Evolutionary conservation across 2,329 filamentous ascomycete species (phyloP).

Genomic region (Colletotrichum falcatum): DNA sequence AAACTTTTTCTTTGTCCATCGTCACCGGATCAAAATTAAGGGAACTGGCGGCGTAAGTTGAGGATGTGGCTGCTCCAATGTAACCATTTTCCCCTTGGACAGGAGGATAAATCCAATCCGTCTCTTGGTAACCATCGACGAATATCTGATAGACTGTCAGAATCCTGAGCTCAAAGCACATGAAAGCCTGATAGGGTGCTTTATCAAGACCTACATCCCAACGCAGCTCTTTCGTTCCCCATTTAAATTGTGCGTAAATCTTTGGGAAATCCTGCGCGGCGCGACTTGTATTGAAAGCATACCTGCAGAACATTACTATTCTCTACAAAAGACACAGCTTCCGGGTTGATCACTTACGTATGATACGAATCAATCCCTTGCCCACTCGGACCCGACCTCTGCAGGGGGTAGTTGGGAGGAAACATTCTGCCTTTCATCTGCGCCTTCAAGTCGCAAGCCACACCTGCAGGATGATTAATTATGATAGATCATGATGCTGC

Average conservation of each 20-base stretch:
- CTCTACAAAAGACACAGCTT: not conserved
- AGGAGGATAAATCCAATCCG: conserved; percentile 47
- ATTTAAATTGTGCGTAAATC: conserved; percentile 30
- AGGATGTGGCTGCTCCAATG: conserved; percentile 46
- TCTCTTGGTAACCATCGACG: conserved; percentile 45
- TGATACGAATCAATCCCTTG: conserved; percentile 28
- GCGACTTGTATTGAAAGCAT: conserved; percentile 36
- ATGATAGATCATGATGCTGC: fast-evolving
- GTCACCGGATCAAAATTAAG: conserved; percentile 42
- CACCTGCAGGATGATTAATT: conserved; percentile 1
- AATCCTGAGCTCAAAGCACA: fast-evolving
- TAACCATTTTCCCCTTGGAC: conserved; percentile 46
- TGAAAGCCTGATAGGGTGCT: no score
- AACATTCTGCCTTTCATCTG: conserved; percentile 35
- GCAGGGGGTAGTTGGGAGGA: conserved; percentile 15
- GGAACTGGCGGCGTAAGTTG: conserved; percentile 35
- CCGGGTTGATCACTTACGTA: not conserved
- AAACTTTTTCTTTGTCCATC: conserved; percentile 44
- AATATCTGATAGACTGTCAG: conserved; percentile 42
- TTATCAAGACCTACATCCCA: conserved; percentile 35
- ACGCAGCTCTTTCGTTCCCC: conserved; percentile 40
- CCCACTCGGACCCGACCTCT: conserved; percentile 24
- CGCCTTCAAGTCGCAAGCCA: conserved; percentile 32
- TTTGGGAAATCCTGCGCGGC: conserved; percentile 43
- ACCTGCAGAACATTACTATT: not conserved